phyloP scores from a whole-genome alignment of 228 moss, liverwort and hornwort genomes.

The Sphagnum magellanicum region DNA sequence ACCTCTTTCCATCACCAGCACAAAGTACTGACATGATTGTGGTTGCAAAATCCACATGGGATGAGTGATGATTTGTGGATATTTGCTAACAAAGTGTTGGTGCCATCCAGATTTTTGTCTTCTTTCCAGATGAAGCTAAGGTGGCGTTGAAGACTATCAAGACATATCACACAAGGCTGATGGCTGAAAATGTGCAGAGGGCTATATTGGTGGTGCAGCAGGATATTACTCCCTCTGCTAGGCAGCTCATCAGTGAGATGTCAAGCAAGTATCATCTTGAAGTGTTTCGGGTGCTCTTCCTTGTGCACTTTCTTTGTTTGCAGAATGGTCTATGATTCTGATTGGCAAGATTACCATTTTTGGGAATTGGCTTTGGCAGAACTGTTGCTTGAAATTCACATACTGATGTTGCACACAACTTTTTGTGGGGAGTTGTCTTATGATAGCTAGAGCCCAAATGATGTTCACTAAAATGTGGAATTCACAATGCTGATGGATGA shows the following conservation, averaged over 20 bases:
- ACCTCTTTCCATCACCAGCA: no score
- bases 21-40: no score
- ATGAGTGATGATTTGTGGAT: not conserved
- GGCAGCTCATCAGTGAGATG: constrained; percentile 91
- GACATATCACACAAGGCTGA: constrained; percentile 94
- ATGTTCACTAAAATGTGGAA: no score
- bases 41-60: no score
- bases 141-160: constrained; percentile 96
- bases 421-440: no score
- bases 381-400: no score
- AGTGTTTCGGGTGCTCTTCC: constrained; percentile 69
- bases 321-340: no score
- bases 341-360: no score
- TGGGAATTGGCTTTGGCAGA: no score
- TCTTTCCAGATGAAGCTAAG: constrained; percentile 94
- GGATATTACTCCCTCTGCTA: constrained; percentile 89
- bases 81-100: not conserved
- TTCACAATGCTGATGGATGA: not conserved
- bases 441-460: no score
- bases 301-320: no score
- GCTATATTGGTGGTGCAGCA: constrained; percentile 95
- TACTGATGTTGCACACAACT: no score
- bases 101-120: constrained; percentile 66
- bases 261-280: constrained; percentile 98
- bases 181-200: constrained; percentile 72